A percentile compares a stretch with the other conserved stretches of the same genome.
Evolutionary conservation across 2,329 filamentous ascomycete genomes (phyloP).

Genomic region (Neospermospora avenae): DNA sequence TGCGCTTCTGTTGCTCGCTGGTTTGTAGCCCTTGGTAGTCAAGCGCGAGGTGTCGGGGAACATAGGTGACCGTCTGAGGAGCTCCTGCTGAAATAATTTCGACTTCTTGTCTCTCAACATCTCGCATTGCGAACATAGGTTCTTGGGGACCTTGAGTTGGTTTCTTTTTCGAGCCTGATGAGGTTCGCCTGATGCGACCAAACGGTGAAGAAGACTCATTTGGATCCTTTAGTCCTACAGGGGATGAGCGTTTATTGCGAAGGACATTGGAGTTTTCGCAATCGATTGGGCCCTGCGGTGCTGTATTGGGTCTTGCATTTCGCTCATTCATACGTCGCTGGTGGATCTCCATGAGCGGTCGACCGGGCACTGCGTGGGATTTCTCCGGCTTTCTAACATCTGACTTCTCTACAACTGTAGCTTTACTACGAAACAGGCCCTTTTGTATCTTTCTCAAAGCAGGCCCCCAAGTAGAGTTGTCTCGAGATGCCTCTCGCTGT

Average conservation of each 20-base stretch:
- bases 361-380: background rate
- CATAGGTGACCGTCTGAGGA: conserved; percentile 8
- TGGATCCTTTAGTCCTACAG: background rate
- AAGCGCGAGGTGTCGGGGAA: conserved; percentile 15
- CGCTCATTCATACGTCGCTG: background rate
- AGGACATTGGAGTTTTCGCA: background rate
- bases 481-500: background rate
- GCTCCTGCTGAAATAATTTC: background rate
- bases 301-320: background rate
- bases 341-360: background rate
- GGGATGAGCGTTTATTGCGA: background rate
- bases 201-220: background rate
- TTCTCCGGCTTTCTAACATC: background rate
- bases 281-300: background rate
- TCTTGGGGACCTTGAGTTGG: background rate
- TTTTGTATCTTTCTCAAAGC: conserved; percentile 10
- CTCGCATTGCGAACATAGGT: background rate
- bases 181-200: conserved; percentile 1
- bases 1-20: background rate
- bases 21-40: conserved; percentile 6
- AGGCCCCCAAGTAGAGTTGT: conserved; percentile 11
- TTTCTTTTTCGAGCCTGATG: background rate
- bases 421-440: conserved; percentile 11
- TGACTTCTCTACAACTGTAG: background rate
- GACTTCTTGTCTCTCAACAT: background rate